These are phyloP conservation scores for Hydrangea macrophylla DNA, from an alignment of 148 eudicot genomes.

Conservation along the genomic window DNA sequence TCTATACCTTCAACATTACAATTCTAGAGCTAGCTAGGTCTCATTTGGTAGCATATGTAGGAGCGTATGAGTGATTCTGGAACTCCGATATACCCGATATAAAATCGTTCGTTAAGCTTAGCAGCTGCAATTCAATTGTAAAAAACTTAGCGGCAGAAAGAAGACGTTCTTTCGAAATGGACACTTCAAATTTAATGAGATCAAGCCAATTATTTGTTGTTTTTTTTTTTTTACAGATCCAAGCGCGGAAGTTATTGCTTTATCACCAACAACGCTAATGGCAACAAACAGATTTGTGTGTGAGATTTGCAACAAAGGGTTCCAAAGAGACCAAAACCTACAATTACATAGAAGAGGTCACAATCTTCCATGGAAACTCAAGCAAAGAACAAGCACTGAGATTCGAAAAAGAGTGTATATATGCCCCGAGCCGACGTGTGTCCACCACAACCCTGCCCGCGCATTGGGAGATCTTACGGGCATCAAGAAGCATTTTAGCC, in stretches of 20 bases:
- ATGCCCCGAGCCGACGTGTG: constrained; percentile 48
- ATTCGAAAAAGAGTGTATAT: constrained; percentile 42
- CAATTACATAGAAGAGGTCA: constrained; percentile 57
- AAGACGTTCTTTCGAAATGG: too few species aligned
- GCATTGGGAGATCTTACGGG: constrained; percentile 58
- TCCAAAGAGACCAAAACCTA: constrained; percentile 59
- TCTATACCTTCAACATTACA: too few species aligned
- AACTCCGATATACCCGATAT: too few species aligned
- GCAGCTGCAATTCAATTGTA: too few species aligned
- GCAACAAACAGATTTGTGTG: constrained; percentile 59
- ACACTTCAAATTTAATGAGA: too few species aligned
- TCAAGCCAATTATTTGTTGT: too few species aligned
- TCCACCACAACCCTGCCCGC: constrained; percentile 48
- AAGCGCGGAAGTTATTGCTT: constrained; percentile 49
- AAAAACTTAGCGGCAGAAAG: too few species aligned
- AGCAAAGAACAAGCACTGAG: constrained; percentile 45
- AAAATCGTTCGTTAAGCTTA: too few species aligned
- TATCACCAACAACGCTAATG: constrained; percentile 58
- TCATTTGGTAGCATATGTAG: too few species aligned
- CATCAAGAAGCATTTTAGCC: constrained; percentile 53
- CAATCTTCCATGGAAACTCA: constrained; percentile 58
- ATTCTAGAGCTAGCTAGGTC: too few species aligned
- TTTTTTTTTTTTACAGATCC: constrained; percentile 44
- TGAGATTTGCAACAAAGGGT: constrained; percentile 60
- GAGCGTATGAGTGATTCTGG: too few species aligned